phyloP scores from a whole-genome alignment of 441 rosid species.

The Gossypium aridum region DNA sequence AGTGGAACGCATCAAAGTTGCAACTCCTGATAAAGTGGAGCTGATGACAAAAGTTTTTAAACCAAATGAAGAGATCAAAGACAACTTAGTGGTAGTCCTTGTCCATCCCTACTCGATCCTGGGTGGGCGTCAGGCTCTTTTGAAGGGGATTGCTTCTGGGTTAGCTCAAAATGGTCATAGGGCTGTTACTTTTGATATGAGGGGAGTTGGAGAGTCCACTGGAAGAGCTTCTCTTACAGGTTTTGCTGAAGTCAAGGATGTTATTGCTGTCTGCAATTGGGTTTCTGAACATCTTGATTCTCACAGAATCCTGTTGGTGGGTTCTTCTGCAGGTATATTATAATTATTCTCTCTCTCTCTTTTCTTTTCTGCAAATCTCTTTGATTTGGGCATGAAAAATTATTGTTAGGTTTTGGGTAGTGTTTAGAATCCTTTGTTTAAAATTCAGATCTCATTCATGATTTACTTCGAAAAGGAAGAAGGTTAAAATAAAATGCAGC shows the following conservation, averaged over 20 bases:
- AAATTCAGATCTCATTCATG: neutral
- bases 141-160: slow-evolving; percentile 67
- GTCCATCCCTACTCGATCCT: slow-evolving; percentile 84
- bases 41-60: slow-evolving; percentile 63
- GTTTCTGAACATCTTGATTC: slow-evolving; percentile 35
- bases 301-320: slow-evolving; percentile 69
- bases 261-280: slow-evolving; percentile 76
- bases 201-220: slow-evolving; percentile 86
- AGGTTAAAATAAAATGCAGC: neutral
- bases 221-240: slow-evolving; percentile 87
- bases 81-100: slow-evolving; percentile 48
- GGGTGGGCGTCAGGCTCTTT: slow-evolving; percentile 78
- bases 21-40: slow-evolving; percentile 50
- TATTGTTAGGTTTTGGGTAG: neutral
- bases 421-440: slow-evolving; percentile 2
- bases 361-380: neutral
- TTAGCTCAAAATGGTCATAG: slow-evolving; percentile 50
- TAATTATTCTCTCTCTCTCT: neutral
- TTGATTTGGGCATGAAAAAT: slow-evolving; percentile 3
- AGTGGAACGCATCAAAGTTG: slow-evolving; percentile 55
- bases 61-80: slow-evolving; percentile 31
- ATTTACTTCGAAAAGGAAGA: neutral
- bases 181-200: slow-evolving; percentile 84
- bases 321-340: slow-evolving; percentile 81
- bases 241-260: slow-evolving; percentile 80